Base-by-base conservation (phyloP, 768 basidiomycete genomes). In the Boletus edulis region DNA sequence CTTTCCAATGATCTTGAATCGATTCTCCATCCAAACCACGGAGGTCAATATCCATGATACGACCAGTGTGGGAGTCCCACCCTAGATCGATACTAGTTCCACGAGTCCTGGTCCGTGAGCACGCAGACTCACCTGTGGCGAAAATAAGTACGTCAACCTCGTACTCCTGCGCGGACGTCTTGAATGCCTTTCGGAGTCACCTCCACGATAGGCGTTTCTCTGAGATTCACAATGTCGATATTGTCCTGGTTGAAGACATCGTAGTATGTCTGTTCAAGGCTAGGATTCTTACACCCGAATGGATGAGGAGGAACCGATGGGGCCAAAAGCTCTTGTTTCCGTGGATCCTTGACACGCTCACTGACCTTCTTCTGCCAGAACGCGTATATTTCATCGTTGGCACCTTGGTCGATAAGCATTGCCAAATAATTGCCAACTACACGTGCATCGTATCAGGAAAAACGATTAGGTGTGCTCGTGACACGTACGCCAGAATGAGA, bases 351-450 rank as follows among this genome's bases (percentile, higher is more conserved):
- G 15, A 45, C 10, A 7, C 51, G 43, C 27, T 50, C 38, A 1
- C 45, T 2, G 9, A 63, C 54, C 29, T 49, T 62, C 39, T 47
- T 47, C 44, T 45, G 58, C 56, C 53, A 62, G 18, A 62, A 62
- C 20, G 24, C 41, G 22, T 62, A 62, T 0, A 43, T 49, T 18
- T 14, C 15, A 6, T 51, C 51, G 31, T 52, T 50, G 22, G 29
- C n/a, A 1, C 3, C 38, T 53, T 48, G 38, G 57, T 53, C 42
- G 5, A 3, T 0, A 3, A 54, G 10, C 3, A 62, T 37, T 15
- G 55, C 57, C 27, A 44, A 20, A 39, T 59, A 63, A 29, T 51
- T 62, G 22, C 9, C 46, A 14, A 51, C 61, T 59, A 14, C 2
- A 12, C 14, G 13, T 1, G 34, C 11, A 14, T 35, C 14, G 34